Evolutionary conservation across 768 basidiomycete genomes (phyloP), one percentile per base, ranked within the genome.

Genomic region (Lactarius psammicola): DNA sequence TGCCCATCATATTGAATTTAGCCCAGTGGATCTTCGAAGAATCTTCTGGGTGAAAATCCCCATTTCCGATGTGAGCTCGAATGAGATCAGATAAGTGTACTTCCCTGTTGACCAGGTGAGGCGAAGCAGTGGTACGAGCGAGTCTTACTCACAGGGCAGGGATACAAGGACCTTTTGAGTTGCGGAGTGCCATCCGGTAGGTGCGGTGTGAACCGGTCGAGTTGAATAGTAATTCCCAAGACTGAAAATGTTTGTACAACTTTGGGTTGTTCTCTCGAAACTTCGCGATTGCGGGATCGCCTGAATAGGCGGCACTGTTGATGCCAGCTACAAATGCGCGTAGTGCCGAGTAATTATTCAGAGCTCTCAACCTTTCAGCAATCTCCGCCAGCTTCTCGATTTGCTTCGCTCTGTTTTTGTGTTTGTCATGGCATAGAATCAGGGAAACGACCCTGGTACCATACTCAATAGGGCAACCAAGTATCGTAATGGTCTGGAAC

Each of bases 241-340:
- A 92, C 74, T 86, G 82, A 26, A 94, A 82, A 67, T 87, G 86
- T 76, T 94, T 94, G 65, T 86, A 87, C 38, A 81, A 83, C 62
- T 87, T 89, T n/a, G 84, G 83, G 9, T 81, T 83, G 74, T 82
- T 88, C 28, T 77, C 69, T 74, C 85, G 87, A 73, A 95, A 88
- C 34, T 84, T 76, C 62, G 90, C 87, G 80, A 92, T 85, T 0
- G 92, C 89, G 70, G 85, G 84, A 70, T 89, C 87, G 8, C 90
- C 90, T 56, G 87, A 82, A 68, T 89, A 87, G 0, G 89, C 88
- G 4, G 94, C 86, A 68, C 85, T 87, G 71, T 92, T 90, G 77
- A 98, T 91, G 5, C 95, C 96, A 33, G 94, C 92, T n/a, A 98
- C 87, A 70, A 98, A 87, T 11, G 95, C 94, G 54, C 94, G 93